Base-by-base conservation (phyloP, 228 moss, liverwort and hornwort species). In the Sphagnum magellanicum region DNA sequence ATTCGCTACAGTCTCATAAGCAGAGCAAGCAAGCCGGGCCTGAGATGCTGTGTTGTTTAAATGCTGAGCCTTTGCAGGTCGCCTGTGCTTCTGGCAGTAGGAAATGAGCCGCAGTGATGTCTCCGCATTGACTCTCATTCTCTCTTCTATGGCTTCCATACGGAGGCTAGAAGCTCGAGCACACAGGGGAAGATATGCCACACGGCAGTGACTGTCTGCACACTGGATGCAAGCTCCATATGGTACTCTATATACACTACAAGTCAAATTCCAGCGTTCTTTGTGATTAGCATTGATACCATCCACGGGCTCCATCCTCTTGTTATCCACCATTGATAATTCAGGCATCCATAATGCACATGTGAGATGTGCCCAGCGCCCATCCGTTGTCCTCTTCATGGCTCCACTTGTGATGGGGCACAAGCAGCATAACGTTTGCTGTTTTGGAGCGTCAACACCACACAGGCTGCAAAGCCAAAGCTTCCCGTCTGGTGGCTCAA, bases 381-480 rank as follows among this genome's bases (percentile, higher is more conserved):
- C 87, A 75, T 83, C 83, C n/a, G 79, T 83, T 4, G 87, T 87
- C 72, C 68, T 55, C 76, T 87, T 87, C 87, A 83, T 87, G 16
- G 83, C 80, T 50, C 87, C 87, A 76, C 83, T 80, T 77, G 76
- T 83, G 53, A 87, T 78, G 50, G 83, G 87, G 71, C 87, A 87
- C 50, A 87, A 73, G 60, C 83, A 87, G 65, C 87, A 87, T 52
- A 80, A 74, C 52, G 87, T 83, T 4, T 52, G 68, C 14, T 67
- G 69, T 70, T 73, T 81, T 5, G 87, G 87, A 49, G 87, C 77
- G 63, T 78, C 87, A 52, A 70, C 72, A 12, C 80, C 79, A 71
- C 87, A 87, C 16, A 83, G 80, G 59, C 74, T 87, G 72, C 87
- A 87, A 50, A 87, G 81, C 87, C 87, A 87, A 10, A 87, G 72